Conservation (phyloP, 495 filamentous ascomycete genomes). For the Clohesyomyces aquaticus region DNA sequence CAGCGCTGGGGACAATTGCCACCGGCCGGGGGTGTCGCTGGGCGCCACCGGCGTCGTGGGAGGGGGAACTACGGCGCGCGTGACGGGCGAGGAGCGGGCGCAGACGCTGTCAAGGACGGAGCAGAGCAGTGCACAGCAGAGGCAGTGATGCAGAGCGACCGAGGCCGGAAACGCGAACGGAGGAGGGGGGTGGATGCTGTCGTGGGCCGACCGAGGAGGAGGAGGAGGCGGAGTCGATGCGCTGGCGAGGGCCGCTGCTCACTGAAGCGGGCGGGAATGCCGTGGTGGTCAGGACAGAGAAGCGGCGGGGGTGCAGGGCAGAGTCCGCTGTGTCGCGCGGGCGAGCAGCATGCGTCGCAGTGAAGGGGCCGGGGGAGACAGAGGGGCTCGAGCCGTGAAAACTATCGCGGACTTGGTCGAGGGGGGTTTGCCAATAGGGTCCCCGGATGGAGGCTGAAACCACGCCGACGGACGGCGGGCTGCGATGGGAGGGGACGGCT, state of each 20-base stretch:
- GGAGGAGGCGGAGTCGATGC: not conserved
- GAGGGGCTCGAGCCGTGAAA: constrained; percentile 30
- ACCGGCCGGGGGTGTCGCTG: not conserved
- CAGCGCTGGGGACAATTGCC: constrained; percentile 8
- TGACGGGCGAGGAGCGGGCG: constrained; percentile 6
- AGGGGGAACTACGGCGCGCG: not conserved
- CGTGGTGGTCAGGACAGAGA: not conserved
- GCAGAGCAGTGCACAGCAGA: not conserved
- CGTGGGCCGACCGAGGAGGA: not conserved
- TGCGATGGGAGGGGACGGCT: constrained; percentile 3
- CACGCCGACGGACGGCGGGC: constrained; percentile 17
- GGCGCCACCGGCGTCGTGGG: not conserved
- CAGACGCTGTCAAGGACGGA: not conserved
- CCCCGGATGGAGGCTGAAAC: constrained; percentile 35
- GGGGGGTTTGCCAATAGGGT: constrained; percentile 11
- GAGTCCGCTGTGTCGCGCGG: constrained; percentile 11
- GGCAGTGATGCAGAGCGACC: no score
- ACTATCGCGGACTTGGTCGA: no score
- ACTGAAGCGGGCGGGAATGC: not conserved
- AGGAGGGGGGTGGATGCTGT: not conserved
- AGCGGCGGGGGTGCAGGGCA: not conserved
- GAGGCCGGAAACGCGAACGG: not conserved
- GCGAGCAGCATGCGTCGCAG: constrained; percentile 31
- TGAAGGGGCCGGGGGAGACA: constrained; percentile 8
- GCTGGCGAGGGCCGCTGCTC: not conserved